Conservation (phyloP, 2,329 filamentous ascomycete genomes). For the Annulohypoxylon truncatum region DNA sequence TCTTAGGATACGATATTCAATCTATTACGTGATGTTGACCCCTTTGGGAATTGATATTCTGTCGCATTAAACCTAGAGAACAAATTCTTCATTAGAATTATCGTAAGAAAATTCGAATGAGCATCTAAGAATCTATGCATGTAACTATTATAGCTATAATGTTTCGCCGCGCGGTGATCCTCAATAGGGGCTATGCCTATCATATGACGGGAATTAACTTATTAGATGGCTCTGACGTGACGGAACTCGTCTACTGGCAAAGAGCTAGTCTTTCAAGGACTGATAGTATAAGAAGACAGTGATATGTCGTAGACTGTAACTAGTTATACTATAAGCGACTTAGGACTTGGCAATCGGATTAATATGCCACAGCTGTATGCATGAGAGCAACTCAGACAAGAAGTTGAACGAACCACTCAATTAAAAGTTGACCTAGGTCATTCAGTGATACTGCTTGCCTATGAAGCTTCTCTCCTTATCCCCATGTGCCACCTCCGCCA, state of each 20-base stretch:
- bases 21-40: neutral
- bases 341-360: neutral
- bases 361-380: neutral
- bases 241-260: neutral
- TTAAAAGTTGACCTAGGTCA: neutral
- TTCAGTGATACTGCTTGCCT: neutral
- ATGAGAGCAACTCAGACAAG: neutral
- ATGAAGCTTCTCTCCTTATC: slow-evolving; percentile 56
- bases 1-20: neutral
- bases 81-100: neutral
- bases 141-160: neutral
- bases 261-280: neutral
- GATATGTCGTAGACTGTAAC: neutral
- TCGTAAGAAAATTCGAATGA: too few relatives aligned
- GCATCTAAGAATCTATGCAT: neutral
- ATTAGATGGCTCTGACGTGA: neutral
- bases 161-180: neutral
- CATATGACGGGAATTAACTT: too few relatives aligned
- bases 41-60: neutral
- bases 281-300: neutral
- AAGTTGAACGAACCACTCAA: neutral
- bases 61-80: neutral
- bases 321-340: neutral
- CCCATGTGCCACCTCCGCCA: slow-evolving; percentile 92
- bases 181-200: too few relatives aligned